A percentile compares a stretch with the other conserved stretches of the same genome.
Conservation (phyloP, 768 basidiomycete genomes). For the Mycena filopes region DNA sequence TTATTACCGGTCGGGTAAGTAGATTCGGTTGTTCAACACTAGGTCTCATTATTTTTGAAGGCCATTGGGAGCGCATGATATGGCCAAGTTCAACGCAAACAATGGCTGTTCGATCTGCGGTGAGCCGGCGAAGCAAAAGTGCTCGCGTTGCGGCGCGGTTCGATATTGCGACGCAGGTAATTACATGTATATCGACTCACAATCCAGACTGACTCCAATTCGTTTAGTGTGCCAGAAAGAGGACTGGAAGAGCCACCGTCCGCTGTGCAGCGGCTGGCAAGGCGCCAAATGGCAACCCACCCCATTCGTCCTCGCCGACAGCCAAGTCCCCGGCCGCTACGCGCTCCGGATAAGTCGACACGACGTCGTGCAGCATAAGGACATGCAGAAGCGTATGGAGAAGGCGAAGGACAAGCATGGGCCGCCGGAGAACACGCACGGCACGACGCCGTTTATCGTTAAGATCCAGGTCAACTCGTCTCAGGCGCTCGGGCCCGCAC, state of each 20-base stretch:
- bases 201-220: background rate
- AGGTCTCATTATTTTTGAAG: conserved; percentile 3
- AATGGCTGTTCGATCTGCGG: conserved; percentile 31
- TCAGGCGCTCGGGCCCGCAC: conserved; percentile 6
- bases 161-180: conserved; percentile 32
- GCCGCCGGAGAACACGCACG: conserved; percentile 30
- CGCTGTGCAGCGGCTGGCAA: conserved; percentile 24
- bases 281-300: conserved; percentile 25
- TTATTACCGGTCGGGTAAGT: conserved; percentile 33
- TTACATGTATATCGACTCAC: background rate
- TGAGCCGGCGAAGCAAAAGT: conserved; percentile 28
- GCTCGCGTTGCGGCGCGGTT: conserved; percentile 28
- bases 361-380: conserved; percentile 27
- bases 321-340: background rate
- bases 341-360: conserved; percentile 15
- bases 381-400: conserved; percentile 10
- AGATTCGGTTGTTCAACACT: no score
- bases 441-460: conserved; percentile 30
- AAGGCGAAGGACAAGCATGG: background rate
- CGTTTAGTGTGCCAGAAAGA: conserved; percentile 30
- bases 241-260: conserved; percentile 30
- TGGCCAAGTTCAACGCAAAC: conserved; percentile 28
- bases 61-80: conserved; percentile 19
- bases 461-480: conserved; percentile 27
- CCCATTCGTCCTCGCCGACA: conserved; percentile 11